Conservation (phyloP, 257 asterid genomes). For the Plantago ovata region DNA sequence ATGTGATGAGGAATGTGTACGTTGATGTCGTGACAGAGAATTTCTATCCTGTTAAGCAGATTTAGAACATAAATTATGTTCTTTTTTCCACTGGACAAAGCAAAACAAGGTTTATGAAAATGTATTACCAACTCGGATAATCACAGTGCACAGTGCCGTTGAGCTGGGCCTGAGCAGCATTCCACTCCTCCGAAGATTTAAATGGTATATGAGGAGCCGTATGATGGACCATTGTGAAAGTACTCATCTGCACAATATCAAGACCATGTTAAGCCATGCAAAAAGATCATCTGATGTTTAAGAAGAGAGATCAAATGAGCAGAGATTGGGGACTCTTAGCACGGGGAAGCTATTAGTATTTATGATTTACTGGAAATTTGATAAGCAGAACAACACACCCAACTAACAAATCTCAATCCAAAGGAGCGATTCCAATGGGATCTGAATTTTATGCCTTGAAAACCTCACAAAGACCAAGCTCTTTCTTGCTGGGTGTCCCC, state of each 20-base stretch:
- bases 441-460: too few relatives aligned
- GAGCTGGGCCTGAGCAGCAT: conserved; percentile 95
- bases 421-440: too few relatives aligned
- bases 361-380: too few relatives aligned
- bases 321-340: too few relatives aligned
- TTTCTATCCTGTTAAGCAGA: conserved; percentile 70
- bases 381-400: too few relatives aligned
- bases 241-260: conserved; percentile 70
- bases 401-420: too few relatives aligned
- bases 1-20: conserved; percentile 96
- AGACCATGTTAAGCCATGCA: not conserved
- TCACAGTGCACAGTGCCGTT: conserved; percentile 95
- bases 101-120: conserved; percentile 1
- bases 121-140: conserved; percentile 72
- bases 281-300: conserved; percentile 11
- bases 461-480: too few relatives aligned
- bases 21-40: conserved; percentile 87
- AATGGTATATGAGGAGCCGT: conserved; percentile 99
- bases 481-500: too few relatives aligned
- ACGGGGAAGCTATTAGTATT: too few relatives aligned
- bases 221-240: conserved; percentile 98
- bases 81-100: not conserved
- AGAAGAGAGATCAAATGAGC: too few relatives aligned
- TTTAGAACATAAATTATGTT: conserved; percentile 6
- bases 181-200: conserved; percentile 77